phyloP scores from a whole-genome alignment of 2,329 filamentous ascomycete species.

The Microdochium bolleyi region DNA sequence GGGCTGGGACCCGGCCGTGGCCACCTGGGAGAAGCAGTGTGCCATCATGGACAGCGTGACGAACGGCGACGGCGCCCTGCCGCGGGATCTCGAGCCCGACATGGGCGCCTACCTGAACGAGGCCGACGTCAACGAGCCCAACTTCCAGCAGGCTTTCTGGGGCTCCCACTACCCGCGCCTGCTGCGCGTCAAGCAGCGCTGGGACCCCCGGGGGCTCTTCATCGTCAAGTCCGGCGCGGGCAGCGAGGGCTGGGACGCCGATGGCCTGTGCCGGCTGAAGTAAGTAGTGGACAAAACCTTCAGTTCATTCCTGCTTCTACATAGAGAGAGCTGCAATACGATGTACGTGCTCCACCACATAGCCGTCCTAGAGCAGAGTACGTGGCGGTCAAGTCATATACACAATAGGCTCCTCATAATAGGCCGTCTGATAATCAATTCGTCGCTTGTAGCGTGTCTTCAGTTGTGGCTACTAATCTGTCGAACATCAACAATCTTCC shows the following conservation, averaged over 20 bases:
- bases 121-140: slow-evolving; percentile 36
- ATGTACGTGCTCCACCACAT: not conserved
- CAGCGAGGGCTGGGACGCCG: slow-evolving; percentile 35
- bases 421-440: not conserved
- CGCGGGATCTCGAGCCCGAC: slow-evolving; percentile 27
- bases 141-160: slow-evolving; percentile 37
- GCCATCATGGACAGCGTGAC: not conserved
- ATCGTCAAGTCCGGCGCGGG: slow-evolving; percentile 42
- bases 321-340: not conserved
- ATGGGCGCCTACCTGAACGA: slow-evolving; percentile 43
- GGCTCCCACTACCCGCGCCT: slow-evolving; percentile 34
- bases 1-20: not conserved
- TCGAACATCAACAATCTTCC: too few relatives aligned
- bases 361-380: not conserved
- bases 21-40: not conserved
- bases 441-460: not conserved
- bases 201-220: slow-evolving; percentile 37
- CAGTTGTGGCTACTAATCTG: not conserved
- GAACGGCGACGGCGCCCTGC: slow-evolving; percentile 2
- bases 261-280: not conserved
- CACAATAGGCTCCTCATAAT: not conserved
- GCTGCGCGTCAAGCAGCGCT: slow-evolving; percentile 35
- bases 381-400: not conserved
- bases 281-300: not conserved
- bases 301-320: not conserved